These are phyloP conservation scores for Aspergillus homomorphus DNA, from an alignment of 495 filamentous ascomycete species.

Conservation along the genomic window DNA sequence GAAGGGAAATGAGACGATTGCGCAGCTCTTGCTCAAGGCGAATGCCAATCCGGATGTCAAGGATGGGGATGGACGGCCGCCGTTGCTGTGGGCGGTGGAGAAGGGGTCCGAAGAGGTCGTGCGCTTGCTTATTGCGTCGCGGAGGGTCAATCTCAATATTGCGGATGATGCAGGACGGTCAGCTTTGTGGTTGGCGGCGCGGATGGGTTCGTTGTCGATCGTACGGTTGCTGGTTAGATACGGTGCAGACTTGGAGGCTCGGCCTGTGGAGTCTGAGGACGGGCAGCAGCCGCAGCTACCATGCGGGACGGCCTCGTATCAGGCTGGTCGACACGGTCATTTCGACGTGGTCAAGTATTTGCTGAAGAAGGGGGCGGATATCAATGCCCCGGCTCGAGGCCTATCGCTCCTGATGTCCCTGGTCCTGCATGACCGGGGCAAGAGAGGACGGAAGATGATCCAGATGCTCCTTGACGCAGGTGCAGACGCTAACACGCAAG, in stretches of 20 bases:
- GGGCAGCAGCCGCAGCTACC: conserved; percentile 5
- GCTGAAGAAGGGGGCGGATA: conserved; percentile 25
- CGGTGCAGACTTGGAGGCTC: conserved; percentile 20
- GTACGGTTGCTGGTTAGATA: conserved; percentile 20
- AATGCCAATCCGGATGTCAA: conserved; percentile 1
- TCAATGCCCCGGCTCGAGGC: conserved; percentile 16
- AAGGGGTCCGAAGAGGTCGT: conserved; percentile 35
- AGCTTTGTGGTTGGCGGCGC: conserved; percentile 35
- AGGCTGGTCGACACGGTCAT: conserved; percentile 24
- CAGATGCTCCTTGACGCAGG: conserved; percentile 33
- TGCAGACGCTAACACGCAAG: conserved; percentile 36
- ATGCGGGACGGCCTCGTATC: conserved; percentile 22
- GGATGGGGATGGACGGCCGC: conserved; percentile 25
- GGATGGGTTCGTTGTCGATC: conserved; percentile 19
- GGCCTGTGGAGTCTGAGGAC: conserved; percentile 8
- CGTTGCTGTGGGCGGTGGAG: conserved; percentile 37
- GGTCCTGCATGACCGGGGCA: conserved; percentile 21
- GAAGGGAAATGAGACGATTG: conserved; percentile 4
- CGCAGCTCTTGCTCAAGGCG: conserved; percentile 2
- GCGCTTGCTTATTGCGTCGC: conserved; percentile 23
- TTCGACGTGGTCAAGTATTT: conserved; percentile 24
- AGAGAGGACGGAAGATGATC: conserved; percentile 19
- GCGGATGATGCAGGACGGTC: conserved; percentile 32
- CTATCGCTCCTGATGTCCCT: conserved; percentile 20
- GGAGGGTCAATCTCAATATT: conserved; percentile 25